These are phyloP conservation scores for Moesziomyces globuligerus DNA, from an alignment of 1,284 basidiomycete species.

Conservation along the genomic window DNA sequence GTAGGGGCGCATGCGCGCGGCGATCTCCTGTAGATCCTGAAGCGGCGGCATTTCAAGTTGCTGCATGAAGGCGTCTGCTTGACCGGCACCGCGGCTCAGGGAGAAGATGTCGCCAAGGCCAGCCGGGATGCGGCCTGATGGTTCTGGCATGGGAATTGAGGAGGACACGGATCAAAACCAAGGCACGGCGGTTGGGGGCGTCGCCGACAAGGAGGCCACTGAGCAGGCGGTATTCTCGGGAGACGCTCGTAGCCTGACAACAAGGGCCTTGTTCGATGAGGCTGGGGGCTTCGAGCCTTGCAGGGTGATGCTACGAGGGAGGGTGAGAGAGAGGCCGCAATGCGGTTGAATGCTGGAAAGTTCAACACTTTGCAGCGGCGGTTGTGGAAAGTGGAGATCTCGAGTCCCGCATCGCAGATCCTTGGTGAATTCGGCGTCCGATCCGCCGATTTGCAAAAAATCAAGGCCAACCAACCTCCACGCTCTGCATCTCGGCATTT, in stretches of 20 bases:
- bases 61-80: constrained; percentile 1
- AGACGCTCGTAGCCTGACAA: too few relatives aligned
- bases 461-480: neutral
- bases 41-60: constrained; percentile 4
- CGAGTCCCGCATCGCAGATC: neutral
- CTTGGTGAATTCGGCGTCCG: neutral
- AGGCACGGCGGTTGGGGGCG: too few relatives aligned
- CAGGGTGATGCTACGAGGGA: neutral
- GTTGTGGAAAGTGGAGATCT: neutral
- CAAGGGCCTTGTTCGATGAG: neutral
- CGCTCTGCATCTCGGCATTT: constrained; percentile 15
- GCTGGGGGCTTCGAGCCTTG: neutral
- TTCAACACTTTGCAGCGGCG: neutral
- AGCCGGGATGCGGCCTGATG: constrained; percentile 8
- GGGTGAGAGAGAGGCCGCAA: neutral
- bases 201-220: too few relatives aligned
- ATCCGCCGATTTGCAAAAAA: neutral
- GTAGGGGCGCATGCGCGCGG: constrained; percentile 6
- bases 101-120: constrained; percentile 16
- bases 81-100: constrained; percentile 12
- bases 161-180: neutral
- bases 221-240: too few relatives aligned
- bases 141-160: constrained; percentile 16
- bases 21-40: neutral
- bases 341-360: neutral